Evolutionary conservation across 139 green algal genomes (phyloP).

Genomic region (Chlorella sp.): DNA sequence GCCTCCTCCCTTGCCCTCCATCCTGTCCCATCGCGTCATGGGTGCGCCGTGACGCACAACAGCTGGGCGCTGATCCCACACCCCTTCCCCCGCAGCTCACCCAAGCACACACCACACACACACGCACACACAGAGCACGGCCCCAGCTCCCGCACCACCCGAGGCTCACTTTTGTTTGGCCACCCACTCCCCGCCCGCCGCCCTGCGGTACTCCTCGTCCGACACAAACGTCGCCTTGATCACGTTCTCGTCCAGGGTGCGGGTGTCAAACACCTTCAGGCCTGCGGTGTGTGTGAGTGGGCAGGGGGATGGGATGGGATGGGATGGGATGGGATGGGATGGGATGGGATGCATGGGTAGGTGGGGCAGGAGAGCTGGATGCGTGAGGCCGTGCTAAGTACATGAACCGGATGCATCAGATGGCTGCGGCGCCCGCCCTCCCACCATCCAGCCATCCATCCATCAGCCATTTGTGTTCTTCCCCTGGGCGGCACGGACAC

Average conservation of each 20-base stretch:
- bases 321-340: background rate
- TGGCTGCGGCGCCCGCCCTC: too few species aligned
- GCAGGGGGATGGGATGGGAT: background rate
- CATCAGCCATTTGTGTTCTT: too few species aligned
- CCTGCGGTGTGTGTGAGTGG: background rate
- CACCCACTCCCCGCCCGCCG: conserved; percentile 74
- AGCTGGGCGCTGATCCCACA: too few species aligned
- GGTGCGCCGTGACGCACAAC: background rate
- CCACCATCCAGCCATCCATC: too few species aligned
- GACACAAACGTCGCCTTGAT: conserved; percentile 64
- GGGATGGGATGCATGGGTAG: background rate
- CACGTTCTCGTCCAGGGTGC: conserved; percentile 78
- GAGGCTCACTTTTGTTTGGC: conserved; percentile 14
- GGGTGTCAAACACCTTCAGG: conserved; percentile 59
- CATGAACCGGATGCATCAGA: too few species aligned
- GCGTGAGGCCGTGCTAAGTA: too few species aligned
- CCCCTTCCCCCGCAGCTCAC: too few species aligned
- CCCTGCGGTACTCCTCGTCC: conserved; percentile 71
- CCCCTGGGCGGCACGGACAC: too few species aligned
- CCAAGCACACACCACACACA: background rate
- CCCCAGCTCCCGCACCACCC: background rate
- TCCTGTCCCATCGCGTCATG: too few species aligned
- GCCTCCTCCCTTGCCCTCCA: background rate
- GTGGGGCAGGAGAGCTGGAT: too few species aligned
- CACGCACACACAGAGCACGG: background rate